Evolutionary conservation across 2,329 filamentous ascomycete species (phyloP).

Genomic region (Dactylellina leptospora): DNA sequence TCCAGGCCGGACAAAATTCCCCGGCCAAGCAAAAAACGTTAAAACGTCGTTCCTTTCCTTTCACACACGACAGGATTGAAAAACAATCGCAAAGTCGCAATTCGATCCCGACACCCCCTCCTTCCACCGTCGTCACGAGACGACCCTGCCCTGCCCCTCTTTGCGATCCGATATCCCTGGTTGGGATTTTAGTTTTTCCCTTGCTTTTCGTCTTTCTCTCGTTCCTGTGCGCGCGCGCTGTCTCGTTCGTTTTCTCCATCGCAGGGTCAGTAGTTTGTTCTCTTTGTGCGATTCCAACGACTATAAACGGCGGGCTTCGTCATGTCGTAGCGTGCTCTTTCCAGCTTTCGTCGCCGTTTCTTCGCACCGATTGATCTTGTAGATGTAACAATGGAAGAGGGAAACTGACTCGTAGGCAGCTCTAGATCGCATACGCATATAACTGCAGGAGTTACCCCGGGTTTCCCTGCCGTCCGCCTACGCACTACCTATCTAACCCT

Average conservation of each 20-base stretch:
- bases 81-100: too few relatives aligned
- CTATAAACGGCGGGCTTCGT: slow-evolving; percentile 42
- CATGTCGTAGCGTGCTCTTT: too few relatives aligned
- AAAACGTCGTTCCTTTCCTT: slow-evolving; percentile 8
- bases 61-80: slow-evolving; percentile 21
- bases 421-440: too few relatives aligned
- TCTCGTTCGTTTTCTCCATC: background rate
- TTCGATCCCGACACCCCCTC: background rate
- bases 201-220: background rate
- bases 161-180: background rate
- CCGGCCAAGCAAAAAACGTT: slow-evolving; percentile 46
- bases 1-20: slow-evolving; percentile 4
- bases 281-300: slow-evolving; percentile 26
- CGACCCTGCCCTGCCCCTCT: background rate
- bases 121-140: too few relatives aligned
- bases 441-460: background rate
- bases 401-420: too few relatives aligned
- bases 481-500: slow-evolving; percentile 5
- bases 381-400: too few relatives aligned
- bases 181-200: background rate
- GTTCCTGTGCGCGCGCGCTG: slow-evolving; percentile 1
- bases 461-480: background rate
- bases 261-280: slow-evolving; percentile 8
- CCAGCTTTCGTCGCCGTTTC: slow-evolving; percentile 4
- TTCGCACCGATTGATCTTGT: background rate